Base-by-base conservation (phyloP, 768 basidiomycete genomes). In the Lanmaoa rubissima region DNA sequence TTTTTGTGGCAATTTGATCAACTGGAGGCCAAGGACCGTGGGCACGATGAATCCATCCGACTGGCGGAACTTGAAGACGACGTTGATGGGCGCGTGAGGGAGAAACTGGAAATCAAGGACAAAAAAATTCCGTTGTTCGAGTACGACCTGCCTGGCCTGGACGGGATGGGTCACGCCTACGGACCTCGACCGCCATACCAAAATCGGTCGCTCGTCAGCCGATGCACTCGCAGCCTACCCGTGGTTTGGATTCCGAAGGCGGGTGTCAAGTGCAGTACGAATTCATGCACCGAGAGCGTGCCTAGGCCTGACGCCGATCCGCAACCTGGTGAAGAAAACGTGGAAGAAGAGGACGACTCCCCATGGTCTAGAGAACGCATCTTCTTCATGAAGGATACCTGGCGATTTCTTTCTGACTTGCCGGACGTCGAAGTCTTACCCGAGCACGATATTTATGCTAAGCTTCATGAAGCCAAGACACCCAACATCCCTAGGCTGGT, bases 331-430 rank as follows among this genome's bases (percentile, higher is more conserved):
- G 17, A n/a, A 31, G 19, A 24, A 9, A 12, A n/a, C 17, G 10
- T 10, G 7, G 26, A 28, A 7, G 26, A 28, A 7, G 26, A 28
- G 38, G 17, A 34, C 21, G 21, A 24, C 21, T 24, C 21, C 21
- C 53, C 53, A 4, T 59, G 50, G 45, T 31, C 17, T 1, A 14
- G 36, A 36, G 54, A 42, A 10, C 16, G 41, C 9, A 17, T 34
- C 1, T 11, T 56, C 17, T 59, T 51, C 17, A 10, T 56, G 45
- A 59, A 56, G 3, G 58, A 59, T 16, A 60, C 55, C 0, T 53
- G 43, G 48, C n/a, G 51, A n/a, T 57, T 49, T n/a, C 24, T 57
- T 0, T 57, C 55, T 0, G 11, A 48, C 38, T 8, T 9, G 0
- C 6, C 35, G 4, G 46, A 40, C 2, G 13, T 31, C 2, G 17